phyloP scores from a whole-genome alignment of 2,329 filamentous ascomycete species.

The Phialemonium atrogriseum region DNA sequence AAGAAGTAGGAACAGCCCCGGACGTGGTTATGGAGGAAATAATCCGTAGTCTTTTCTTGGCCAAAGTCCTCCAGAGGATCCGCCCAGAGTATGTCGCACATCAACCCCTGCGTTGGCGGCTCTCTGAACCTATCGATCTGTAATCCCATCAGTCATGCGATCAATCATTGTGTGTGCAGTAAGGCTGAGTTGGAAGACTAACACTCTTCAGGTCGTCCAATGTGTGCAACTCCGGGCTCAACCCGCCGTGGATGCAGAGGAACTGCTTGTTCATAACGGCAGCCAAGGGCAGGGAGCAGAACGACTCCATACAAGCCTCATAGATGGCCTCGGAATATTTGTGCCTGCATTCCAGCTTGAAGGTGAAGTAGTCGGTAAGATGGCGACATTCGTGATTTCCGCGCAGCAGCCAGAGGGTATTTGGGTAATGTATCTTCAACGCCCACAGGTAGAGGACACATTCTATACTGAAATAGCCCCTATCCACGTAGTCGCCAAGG shows the following conservation, averaged over 20 bases:
- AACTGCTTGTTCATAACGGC: conserved; percentile 99
- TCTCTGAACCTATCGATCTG: conserved; percentile 97
- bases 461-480: conserved; percentile 98
- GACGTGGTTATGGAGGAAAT: conserved; percentile 96
- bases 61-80: conserved; percentile 97
- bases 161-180: too few relatives aligned
- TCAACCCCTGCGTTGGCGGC: conserved; percentile 91
- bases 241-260: conserved; percentile 91
- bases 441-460: conserved; percentile 97
- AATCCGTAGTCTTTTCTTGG: conserved; percentile 96
- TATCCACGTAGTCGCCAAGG: conserved; percentile 94
- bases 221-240: conserved; percentile 93
- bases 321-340: conserved; percentile 97
- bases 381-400: conserved; percentile 99
- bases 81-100: conserved; percentile 99
- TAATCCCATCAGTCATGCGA: conserved; percentile 1
- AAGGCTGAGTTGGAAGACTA: conserved; percentile 25
- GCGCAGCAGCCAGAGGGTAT: conserved; percentile 91
- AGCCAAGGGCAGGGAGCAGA: conserved; percentile 86
- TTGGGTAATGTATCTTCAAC: conserved; percentile 97
- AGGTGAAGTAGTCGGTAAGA: conserved; percentile 99
- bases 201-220: conserved; percentile 88
- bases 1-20: conserved; percentile 99
- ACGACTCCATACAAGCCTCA: conserved; percentile 97
- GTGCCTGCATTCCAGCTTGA: conserved; percentile 99